phyloP scores from a whole-genome alignment of 768 basidiomycete species.

The Phanerochaete carnosa region DNA sequence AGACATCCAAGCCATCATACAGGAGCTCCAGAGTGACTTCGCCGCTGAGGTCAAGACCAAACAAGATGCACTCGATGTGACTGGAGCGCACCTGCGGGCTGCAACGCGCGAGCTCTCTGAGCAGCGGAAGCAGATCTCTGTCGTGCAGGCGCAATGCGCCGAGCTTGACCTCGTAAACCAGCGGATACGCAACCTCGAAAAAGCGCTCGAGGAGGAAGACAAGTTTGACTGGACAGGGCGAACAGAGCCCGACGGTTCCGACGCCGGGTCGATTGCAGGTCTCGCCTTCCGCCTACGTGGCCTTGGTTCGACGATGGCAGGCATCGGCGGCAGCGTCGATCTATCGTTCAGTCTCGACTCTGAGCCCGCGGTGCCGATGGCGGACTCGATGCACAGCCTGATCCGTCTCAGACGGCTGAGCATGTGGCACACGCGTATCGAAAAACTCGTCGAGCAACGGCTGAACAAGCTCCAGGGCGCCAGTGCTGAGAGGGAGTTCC shows the following conservation, averaged over 20 bases:
- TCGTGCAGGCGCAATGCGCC: conserved; percentile 67
- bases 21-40: conserved; percentile 75
- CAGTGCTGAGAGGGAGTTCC: conserved; percentile 84
- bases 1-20: conserved; percentile 89
- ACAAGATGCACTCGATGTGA: conserved; percentile 83
- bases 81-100: conserved; percentile 81
- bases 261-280: conserved; percentile 38
- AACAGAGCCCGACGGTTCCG: conserved; percentile 39
- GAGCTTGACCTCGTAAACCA: conserved; percentile 83
- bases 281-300: conserved; percentile 75
- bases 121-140: conserved; percentile 79
- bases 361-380: conserved; percentile 67
- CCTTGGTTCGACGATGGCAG: conserved; percentile 60
- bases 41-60: conserved; percentile 80
- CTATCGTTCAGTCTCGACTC: conserved; percentile 60
- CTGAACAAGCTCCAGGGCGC: conserved; percentile 71
- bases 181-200: conserved; percentile 80
- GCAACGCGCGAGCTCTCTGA: conserved; percentile 90
- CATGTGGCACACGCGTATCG: conserved; percentile 80
- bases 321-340: conserved; percentile 62
- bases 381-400: conserved; percentile 56
- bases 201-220: conserved; percentile 75
- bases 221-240: conserved; percentile 89
- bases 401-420: conserved; percentile 73
- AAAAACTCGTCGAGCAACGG: conserved; percentile 67